A percentile compares a stretch with the other conserved stretches of the same genome.
phyloP scores from a whole-genome alignment of 495 filamentous ascomycete genomes.

The Aspergillus haitiensis region DNA sequence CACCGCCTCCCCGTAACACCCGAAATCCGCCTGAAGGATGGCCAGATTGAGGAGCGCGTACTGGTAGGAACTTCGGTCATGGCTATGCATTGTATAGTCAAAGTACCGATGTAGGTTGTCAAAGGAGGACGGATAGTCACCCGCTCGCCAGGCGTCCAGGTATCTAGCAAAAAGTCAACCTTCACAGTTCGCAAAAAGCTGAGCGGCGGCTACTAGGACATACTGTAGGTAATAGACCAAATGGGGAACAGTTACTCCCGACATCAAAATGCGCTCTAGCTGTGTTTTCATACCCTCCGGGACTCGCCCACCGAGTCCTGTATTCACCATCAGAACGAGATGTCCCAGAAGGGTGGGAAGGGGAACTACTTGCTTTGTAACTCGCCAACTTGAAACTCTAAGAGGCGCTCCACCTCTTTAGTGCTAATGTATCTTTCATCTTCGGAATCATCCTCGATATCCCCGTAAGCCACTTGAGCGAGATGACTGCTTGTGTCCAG shows the following conservation, averaged over 20 bases:
- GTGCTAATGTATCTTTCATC: constrained; percentile 58
- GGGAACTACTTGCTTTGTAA: constrained; percentile 66
- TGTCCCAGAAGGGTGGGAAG: constrained; percentile 1
- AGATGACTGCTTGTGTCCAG: constrained; percentile 45
- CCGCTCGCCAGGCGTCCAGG: constrained; percentile 85
- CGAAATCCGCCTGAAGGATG: constrained; percentile 93
- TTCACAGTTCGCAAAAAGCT: not conserved
- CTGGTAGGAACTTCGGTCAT: constrained; percentile 86
- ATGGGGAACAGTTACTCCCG: constrained; percentile 65
- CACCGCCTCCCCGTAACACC: constrained; percentile 86
- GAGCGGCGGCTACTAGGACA: constrained; percentile 13
- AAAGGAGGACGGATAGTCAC: constrained; percentile 86
- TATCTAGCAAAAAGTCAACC: constrained; percentile 51
- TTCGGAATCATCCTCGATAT: constrained; percentile 51
- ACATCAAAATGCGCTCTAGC: constrained; percentile 64
- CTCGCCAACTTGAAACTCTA: constrained; percentile 85
- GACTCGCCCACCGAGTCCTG: constrained; percentile 66
- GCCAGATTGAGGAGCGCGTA: constrained; percentile 94
- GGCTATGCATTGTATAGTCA: constrained; percentile 91
- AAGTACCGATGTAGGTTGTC: constrained; percentile 94
- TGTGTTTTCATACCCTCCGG: constrained; percentile 65
- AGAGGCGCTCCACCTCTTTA: constrained; percentile 78
- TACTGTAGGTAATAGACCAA: constrained; percentile 77
- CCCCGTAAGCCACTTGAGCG: constrained; percentile 62
- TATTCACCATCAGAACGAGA: constrained; percentile 26